phyloP scores from a whole-genome alignment of 495 filamentous ascomycete species.

The Penicillium salamii region DNA sequence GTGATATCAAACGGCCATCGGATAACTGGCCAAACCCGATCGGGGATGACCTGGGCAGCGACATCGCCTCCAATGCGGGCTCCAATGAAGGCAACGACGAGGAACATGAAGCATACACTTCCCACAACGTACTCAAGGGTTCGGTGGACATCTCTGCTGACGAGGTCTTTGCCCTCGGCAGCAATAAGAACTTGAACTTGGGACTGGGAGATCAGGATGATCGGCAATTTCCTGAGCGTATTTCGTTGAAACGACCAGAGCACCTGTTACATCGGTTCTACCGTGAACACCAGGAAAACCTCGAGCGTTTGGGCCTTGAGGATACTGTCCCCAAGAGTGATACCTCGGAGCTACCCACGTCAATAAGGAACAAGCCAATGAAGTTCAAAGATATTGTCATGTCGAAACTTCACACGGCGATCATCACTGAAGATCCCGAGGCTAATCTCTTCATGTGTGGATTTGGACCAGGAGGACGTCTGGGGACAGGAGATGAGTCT shows the following conservation, averaged over 20 bases:
- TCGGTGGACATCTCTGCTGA: slow-evolving; percentile 59
- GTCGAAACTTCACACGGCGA: slow-evolving; percentile 88
- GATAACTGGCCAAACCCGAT: slow-evolving; percentile 15
- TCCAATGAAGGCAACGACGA: slow-evolving; percentile 36
- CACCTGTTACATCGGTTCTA: slow-evolving; percentile 71
- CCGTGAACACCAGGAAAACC: slow-evolving; percentile 50
- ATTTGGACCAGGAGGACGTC: slow-evolving; percentile 82
- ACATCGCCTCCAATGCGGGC: slow-evolving; percentile 32
- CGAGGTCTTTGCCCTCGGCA: slow-evolving; percentile 89
- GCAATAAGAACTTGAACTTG: slow-evolving; percentile 89
- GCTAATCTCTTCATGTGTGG: slow-evolving; percentile 93
- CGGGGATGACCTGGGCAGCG: slow-evolving; percentile 28
- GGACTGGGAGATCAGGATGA: slow-evolving; percentile 93
- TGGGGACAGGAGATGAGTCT: slow-evolving; percentile 85
- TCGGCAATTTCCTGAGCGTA: slow-evolving; percentile 84
- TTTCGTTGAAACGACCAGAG: slow-evolving; percentile 73
- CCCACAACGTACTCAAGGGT: slow-evolving; percentile 24
- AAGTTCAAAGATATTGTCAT: slow-evolving; percentile 74
- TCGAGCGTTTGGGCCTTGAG: slow-evolving; percentile 28
- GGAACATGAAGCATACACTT: slow-evolving; percentile 29
- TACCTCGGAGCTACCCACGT: slow-evolving; percentile 55
- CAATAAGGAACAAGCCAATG: slow-evolving; percentile 67
- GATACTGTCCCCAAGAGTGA: slow-evolving; percentile 19
- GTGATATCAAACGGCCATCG: slow-evolving; percentile 40
- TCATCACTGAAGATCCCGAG: slow-evolving; percentile 85